Evolutionary conservation across 31 red algal species (phyloP), one percentile per base, ranked within the genome.

Genomic region (Endocladia muricata): DNA sequence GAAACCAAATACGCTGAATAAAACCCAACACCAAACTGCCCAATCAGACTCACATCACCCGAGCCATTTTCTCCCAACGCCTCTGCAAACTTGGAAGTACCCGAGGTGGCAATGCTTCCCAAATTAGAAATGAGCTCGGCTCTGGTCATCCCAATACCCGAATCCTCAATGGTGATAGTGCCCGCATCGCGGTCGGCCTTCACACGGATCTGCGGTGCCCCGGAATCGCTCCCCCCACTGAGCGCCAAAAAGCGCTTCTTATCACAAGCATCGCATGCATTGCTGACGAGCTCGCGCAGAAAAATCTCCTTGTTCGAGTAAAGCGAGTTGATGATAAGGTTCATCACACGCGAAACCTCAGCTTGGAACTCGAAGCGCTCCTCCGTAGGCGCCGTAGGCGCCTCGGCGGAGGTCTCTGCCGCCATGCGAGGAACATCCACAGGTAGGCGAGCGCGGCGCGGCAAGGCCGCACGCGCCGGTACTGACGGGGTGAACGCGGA

Each of bases 11-110:
- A 98, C 3, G 96, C 85, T 2, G 91, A 92, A 59, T 98, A 98
- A 48, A 98, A 98, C 13, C 96, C 96, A 34, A 98, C 96, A 82
- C 96, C 96, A 77, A 98, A 98, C 41, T 91, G 94, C 15, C 96
- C 96, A 73, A 98, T 98, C n/a, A 94, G 73, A 17, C 52, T 72
- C 28, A 94, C 70, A 68, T 94, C 96, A 32, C 44, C 88, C 21
- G 74, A 86, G 28, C 66, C 72, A 43, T 52, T 42, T 3, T 90
- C 81, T 30, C 91, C 91, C 3, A 98, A 54, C 4, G 96, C 96
- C 30, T 98, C 91, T 26, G 84, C 67, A 71, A 98, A 98, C 79
- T 98, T 98, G n/a, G 77, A 78, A 41, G 96, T 98, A 28, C 96
- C 96, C 15, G 91, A 94, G 21, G 87, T 88, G 0, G 96, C 96